A percentile compares a stretch with the other conserved stretches of the same genome.
phyloP scores from a whole-genome alignment of 2,329 filamentous ascomycete genomes.

The Aspergillus jensenii region DNA sequence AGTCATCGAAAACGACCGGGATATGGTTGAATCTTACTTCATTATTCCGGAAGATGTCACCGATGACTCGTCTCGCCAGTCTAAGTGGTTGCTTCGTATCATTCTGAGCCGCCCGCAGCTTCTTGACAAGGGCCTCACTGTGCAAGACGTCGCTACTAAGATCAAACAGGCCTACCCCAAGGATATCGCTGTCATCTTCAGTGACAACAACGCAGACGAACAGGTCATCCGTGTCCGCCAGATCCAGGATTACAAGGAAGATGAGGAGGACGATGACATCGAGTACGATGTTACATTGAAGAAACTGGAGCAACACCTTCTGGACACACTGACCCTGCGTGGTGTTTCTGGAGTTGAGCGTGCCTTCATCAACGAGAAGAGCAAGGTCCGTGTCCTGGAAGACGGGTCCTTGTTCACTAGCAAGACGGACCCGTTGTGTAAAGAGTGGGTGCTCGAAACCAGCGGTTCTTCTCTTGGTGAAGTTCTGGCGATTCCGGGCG shows the following conservation, averaged over 20 bases:
- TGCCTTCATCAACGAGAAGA: slow-evolving; percentile 87
- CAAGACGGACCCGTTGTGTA: slow-evolving; percentile 73
- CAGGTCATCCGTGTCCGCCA: slow-evolving; percentile 92
- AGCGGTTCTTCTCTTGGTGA: slow-evolving; percentile 83
- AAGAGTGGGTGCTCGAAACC: slow-evolving; percentile 95
- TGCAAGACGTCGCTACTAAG: slow-evolving; percentile 83
- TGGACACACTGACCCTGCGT: slow-evolving; percentile 87
- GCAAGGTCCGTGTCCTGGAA: slow-evolving; percentile 62
- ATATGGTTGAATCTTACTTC: slow-evolving; percentile 97
- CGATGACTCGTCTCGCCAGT: slow-evolving; percentile 65
- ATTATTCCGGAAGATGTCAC: slow-evolving; percentile 84
- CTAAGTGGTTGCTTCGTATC: slow-evolving; percentile 92
- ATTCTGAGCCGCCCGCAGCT: slow-evolving; percentile 91
- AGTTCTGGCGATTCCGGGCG: slow-evolving; percentile 82
- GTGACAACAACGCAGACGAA: slow-evolving; percentile 95
- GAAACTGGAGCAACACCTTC: slow-evolving; percentile 83
- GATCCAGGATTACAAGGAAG: slow-evolving; percentile 66
- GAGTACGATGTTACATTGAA: slow-evolving; percentile 93
- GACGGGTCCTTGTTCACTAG: slow-evolving; percentile 73
- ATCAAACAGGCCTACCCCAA: slow-evolving; percentile 86
- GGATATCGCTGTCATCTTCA: slow-evolving; percentile 91
- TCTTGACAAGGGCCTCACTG: slow-evolving; percentile 83
- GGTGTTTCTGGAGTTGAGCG: slow-evolving; percentile 86
- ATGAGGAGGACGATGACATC: slow-evolving; percentile 70
- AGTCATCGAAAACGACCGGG: slow-evolving; percentile 79